Evolutionary conservation across 2,329 filamentous ascomycete species (phyloP), one percentile per base, ranked within the genome.

Genomic region (Xenosphaeropsis pyriputrescens): DNA sequence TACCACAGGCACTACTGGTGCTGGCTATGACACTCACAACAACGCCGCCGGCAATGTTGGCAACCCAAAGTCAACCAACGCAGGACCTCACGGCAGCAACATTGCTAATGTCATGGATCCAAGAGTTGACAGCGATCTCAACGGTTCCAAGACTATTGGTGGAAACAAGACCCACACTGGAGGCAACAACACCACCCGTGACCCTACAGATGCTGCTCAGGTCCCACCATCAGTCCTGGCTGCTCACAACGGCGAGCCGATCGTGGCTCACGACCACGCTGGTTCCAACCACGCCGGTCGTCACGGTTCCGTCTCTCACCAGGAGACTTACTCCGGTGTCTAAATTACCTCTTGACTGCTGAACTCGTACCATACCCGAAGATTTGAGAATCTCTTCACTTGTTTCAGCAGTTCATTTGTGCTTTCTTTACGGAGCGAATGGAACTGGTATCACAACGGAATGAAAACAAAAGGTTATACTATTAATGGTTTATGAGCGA

Each of bases 161-260:
- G 62, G 67, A 35, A 61, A 75, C 54, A 72, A 68, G 53, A 67
- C 63, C 13, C 59, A 61, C 48, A 37, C 45, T 8, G 55, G 56
- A 55, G 40, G 22, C 15, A 33, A 29, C 17, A 38, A 13, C 15
- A 34, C 15, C 13, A 17, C 16, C 29, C 38, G 30, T 31, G 69
- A 74, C 34, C 69, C 69, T 4, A 67, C 18, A 61, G 70, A 75
- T 43, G 70, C 71, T 1, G 57, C 70, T 0, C 69, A 75, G 48
- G 70, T 73, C 0, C 69, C 70, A 2, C 70, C 71, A 5, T 74
- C 70, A 2, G 62, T 68, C 1, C 34, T 75, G 41, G 57, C 57
- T 35, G 55, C 64, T 47, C 59, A 65, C 34, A 43, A 71, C 29
- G 69, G 68, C 2, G 57, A 55, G 2, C 65, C 68, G 1, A 38